A percentile compares a stretch with the other conserved stretches of the same genome.
Conservation (phyloP, 83 land plant species). For the Picea engelmannii region DNA sequence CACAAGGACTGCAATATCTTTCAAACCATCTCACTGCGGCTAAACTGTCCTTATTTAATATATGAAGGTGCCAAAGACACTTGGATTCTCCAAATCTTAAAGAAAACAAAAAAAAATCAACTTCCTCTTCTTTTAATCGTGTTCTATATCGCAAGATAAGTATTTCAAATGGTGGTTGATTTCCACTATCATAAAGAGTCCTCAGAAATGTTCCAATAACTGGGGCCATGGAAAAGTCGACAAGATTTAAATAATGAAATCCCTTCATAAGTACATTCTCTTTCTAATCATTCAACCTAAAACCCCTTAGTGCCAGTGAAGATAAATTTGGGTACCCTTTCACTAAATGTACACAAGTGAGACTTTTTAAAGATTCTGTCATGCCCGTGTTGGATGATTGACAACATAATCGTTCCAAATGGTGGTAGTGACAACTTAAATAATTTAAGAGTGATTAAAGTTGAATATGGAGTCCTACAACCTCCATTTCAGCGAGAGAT, state of each 20-base stretch:
- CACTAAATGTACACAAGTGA: too few relatives aligned
- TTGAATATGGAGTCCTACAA: constrained; percentile 74
- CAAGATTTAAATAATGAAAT: too few relatives aligned
- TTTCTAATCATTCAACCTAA: too few relatives aligned
- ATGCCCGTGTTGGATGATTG: constrained; percentile 58
- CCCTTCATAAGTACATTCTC: too few relatives aligned
- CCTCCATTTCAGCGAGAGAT: constrained; percentile 69
- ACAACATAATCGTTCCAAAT: constrained; percentile 47
- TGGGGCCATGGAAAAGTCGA: constrained; percentile 9
- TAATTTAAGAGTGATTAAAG: constrained; percentile 41
- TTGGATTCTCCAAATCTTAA: constrained; percentile 64
- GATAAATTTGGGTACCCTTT: too few relatives aligned
- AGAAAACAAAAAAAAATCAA: constrained; percentile 28
- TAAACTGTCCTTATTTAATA: constrained; percentile 75
- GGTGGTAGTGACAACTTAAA: constrained; percentile 39
- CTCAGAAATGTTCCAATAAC: constrained; percentile 72
- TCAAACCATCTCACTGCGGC: constrained; percentile 68
- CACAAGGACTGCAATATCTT: constrained; percentile 46
- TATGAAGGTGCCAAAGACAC: constrained; percentile 63
- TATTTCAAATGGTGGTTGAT: constrained; percentile 41
- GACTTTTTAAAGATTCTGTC: too few relatives aligned
- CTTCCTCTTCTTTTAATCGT: constrained; percentile 61
- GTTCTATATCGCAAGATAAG: constrained; percentile 70
- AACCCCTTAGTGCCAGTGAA: too few relatives aligned
- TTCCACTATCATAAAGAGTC: constrained; percentile 35